A percentile compares a stretch with the other conserved stretches of the same genome.
phyloP scores from a whole-genome alignment of 179 eudicot genomes.

The Camellia oleifera region DNA sequence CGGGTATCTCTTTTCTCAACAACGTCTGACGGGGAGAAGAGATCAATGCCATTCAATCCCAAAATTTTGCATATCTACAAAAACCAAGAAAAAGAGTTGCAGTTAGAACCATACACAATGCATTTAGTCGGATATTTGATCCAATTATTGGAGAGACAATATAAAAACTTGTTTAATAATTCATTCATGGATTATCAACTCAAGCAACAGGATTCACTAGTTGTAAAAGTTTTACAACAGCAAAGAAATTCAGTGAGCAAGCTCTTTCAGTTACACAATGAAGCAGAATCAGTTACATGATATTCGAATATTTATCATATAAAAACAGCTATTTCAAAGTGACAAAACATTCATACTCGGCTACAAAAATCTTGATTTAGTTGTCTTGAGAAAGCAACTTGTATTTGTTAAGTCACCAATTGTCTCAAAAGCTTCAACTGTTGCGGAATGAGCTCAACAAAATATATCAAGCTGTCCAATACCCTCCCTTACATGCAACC shows the following conservation, averaged over 20 bases:
- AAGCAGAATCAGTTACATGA: background rate
- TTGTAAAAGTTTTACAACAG: background rate
- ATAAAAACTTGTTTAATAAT: background rate
- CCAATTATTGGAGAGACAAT: background rate
- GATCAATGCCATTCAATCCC: slow-evolving; percentile 73
- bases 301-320: background rate
- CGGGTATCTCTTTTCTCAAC: slow-evolving; percentile 70
- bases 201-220: background rate
- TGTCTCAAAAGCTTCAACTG: too few species aligned
- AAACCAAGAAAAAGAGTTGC: background rate
- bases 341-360: too few species aligned
- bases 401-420: background rate
- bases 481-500: too few species aligned
- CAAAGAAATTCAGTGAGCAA: background rate
- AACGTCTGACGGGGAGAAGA: slow-evolving; percentile 82
- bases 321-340: too few species aligned
- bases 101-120: background rate
- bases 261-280: background rate
- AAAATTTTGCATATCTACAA: slow-evolving; percentile 65
- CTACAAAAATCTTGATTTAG: background rate
- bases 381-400: background rate
- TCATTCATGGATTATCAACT: background rate
- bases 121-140: background rate
- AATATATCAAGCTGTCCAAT: too few species aligned
- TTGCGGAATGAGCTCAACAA: too few species aligned